These are phyloP conservation scores for Clohesyomyces aquaticus DNA, from an alignment of 495 filamentous ascomycete species.

Conservation along the genomic window DNA sequence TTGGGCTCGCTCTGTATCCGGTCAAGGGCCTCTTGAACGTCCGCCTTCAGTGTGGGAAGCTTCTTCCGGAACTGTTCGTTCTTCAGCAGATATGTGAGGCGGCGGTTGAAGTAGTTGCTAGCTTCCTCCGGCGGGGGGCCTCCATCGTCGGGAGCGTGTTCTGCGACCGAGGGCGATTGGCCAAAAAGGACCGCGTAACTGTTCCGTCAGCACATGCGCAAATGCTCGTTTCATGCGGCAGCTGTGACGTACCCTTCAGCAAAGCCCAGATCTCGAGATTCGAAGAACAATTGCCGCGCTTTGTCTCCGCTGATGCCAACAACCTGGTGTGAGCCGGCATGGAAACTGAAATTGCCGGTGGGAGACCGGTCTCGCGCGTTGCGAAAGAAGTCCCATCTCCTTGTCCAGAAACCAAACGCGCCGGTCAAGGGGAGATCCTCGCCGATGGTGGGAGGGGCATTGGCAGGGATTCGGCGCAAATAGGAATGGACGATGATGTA, in stretches of 20 bases:
- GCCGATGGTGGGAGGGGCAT: constrained; percentile 15
- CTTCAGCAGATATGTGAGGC: constrained; percentile 18
- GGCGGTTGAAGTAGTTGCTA: constrained; percentile 12
- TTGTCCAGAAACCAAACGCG: constrained; percentile 39
- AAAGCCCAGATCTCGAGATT: constrained; percentile 50
- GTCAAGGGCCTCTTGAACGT: constrained; percentile 43
- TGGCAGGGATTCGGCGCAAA: constrained; percentile 14
- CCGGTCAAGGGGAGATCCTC: constrained; percentile 38
- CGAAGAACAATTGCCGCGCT: constrained; percentile 51
- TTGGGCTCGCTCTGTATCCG: constrained; percentile 34
- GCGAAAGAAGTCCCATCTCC: constrained; percentile 40
- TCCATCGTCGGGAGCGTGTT: constrained; percentile 8
- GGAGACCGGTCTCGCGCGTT: not conserved
- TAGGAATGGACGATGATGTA: constrained; percentile 22
- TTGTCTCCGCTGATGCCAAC: constrained; percentile 50
- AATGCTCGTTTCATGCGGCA: not conserved
- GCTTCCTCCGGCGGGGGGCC: not conserved
- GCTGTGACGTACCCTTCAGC: constrained; percentile 45
- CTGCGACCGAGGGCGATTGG: constrained; percentile 10
- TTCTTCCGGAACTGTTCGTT: constrained; percentile 40
- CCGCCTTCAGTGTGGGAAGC: constrained; percentile 43
- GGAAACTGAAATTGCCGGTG: constrained; percentile 56
- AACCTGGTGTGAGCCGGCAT: constrained; percentile 52
- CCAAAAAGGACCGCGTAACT: constrained; percentile 39
- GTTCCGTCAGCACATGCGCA: not conserved